phyloP scores from a whole-genome alignment of 1,284 basidiomycete species.

The Xerocomus tenax region DNA sequence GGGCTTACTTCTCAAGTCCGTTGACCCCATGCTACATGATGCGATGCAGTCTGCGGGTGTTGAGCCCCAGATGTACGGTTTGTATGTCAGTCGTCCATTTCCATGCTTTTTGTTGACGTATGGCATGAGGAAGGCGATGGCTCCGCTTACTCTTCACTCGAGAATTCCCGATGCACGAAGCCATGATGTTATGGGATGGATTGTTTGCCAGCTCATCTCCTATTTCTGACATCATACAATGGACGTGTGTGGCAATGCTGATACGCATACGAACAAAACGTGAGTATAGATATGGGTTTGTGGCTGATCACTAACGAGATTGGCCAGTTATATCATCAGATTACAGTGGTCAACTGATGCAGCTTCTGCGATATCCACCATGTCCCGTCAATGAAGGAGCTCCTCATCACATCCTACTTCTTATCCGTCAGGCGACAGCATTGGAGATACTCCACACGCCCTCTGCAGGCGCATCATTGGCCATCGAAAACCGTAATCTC shows the following conservation, averaged over 20 bases:
- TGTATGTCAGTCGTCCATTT: constrained; percentile 41
- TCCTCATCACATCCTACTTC: constrained; percentile 53
- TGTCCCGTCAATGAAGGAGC: constrained; percentile 31
- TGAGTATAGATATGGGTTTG: constrained; percentile 32
- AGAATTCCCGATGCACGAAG: constrained; percentile 69
- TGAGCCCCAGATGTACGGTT: constrained; percentile 91
- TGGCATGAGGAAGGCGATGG: constrained; percentile 61
- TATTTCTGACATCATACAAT: constrained; percentile 63
- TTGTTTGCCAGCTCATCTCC: constrained; percentile 73
- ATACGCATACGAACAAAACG: constrained; percentile 81
- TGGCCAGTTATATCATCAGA: constrained; percentile 71
- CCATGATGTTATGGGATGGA: constrained; percentile 84
- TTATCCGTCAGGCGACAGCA: constrained; percentile 74
- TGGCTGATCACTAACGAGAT: constrained; percentile 12
- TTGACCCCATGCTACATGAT: constrained; percentile 76
- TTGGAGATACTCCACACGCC: constrained; percentile 68
- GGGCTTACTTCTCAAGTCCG: constrained; percentile 57
- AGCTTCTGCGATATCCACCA: constrained; percentile 76
- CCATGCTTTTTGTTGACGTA: constrained; percentile 10
- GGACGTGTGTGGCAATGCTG: constrained; percentile 87
- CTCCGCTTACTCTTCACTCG: constrained; percentile 82
- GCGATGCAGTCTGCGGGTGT: constrained; percentile 70
- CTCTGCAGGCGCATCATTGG: constrained; percentile 63
- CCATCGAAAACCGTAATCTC: constrained; percentile 72
- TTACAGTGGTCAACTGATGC: constrained; percentile 75